Base-by-base conservation (phyloP, 257 asterid species). In the Cordia subcordata region DNA sequence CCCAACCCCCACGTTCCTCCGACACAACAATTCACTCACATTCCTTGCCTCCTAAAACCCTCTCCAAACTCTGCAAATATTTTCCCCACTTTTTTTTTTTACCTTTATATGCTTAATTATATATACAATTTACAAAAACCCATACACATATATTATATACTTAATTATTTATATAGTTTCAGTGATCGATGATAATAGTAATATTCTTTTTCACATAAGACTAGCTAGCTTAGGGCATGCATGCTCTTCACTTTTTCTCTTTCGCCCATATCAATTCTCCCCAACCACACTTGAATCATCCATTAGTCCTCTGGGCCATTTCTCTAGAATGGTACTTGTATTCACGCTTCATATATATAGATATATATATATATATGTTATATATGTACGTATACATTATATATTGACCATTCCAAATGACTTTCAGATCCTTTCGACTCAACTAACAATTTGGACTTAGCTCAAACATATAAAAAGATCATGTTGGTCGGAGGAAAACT, bases 1-100 rank as follows among this genome's bases (percentile, higher is more conserved):
- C 62, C 68, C 21, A 23, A 64, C 49, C 33, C 3, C 27, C 49
- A 23, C 21, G 8, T 5, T 35, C 37, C 14, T n/a, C 57, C 35
- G 6, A 39, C 60, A 45, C n/a, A 35, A 47, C 51, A 55, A 61
- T 62, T 64, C 66, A 65, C 63, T 66, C 77, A 68, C 79, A 68
- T 74, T 72, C 62, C 69, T 66, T 82, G 94, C 88, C 86, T 69
- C 94, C 88, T 77, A 77, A n/a, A 64, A 63, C 68, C 63, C 79
- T 79, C 85, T 74, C 79, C 94, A 82, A 78, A 60, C 17, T 67
- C 78, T 76, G 78, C 72, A 76, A 71, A 56, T 60, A 64, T 56
- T 57, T 21, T 57, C 60, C 27, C 53, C 14, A 53, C 70, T 73
- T 50, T 72, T 58, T 76, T 46, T 67, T 61, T 59, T 58, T 63